phyloP scores from a whole-genome alignment of 805 yeast genomes.

The Wickerhamomyces mucosus region DNA sequence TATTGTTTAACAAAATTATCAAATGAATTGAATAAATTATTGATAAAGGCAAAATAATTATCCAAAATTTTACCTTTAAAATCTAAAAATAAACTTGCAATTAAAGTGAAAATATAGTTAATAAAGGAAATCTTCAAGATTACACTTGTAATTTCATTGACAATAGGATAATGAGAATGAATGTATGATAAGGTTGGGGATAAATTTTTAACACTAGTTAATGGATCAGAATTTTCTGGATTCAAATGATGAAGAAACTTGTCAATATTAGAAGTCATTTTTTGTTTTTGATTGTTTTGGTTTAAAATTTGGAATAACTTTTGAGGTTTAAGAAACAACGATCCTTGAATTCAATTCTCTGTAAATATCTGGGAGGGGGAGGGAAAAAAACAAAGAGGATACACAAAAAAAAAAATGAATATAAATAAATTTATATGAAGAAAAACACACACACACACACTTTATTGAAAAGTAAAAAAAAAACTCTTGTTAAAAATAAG shows the following conservation, averaged over 20 bases:
- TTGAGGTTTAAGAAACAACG: too few species aligned
- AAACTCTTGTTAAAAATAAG: too few species aligned
- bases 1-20: background rate
- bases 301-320: too few species aligned
- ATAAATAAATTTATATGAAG: too few species aligned
- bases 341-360: too few species aligned
- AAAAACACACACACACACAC: too few species aligned
- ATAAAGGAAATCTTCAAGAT: background rate
- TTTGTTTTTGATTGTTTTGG: too few species aligned
- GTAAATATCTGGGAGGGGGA: too few species aligned
- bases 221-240: background rate
- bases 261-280: constrained; percentile 9
- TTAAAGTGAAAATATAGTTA: background rate
- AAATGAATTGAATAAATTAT: background rate
- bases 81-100: background rate
- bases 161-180: background rate
- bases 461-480: too few species aligned
- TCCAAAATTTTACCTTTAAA: background rate
- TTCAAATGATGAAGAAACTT: background rate
- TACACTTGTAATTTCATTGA: background rate
- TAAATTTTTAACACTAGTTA: background rate
- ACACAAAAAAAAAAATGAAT: too few species aligned
- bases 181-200: background rate
- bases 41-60: background rate
- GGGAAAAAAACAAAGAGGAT: too few species aligned